Conservation (phyloP, 805 yeast genomes). For the Wilhelminamyces savonicus region DNA sequence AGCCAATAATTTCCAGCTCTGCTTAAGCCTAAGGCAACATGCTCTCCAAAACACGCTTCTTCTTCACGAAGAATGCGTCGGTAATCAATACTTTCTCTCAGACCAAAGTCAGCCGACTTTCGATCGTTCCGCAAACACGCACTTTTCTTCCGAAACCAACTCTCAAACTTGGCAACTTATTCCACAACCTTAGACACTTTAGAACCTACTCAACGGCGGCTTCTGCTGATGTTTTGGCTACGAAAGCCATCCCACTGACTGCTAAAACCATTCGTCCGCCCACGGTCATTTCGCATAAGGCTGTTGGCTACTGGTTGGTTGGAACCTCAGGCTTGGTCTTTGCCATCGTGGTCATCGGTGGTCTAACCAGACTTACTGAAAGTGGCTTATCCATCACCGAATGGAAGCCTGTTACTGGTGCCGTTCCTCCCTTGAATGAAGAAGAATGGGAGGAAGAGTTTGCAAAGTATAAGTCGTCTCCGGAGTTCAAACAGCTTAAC, state of each 20-base stretch:
- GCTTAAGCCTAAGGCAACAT: conserved; percentile 1
- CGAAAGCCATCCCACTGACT: neutral
- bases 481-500: conserved; percentile 86
- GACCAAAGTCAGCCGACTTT: conserved; percentile 12
- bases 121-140: conserved; percentile 9
- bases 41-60: neutral
- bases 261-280: neutral
- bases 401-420: conserved; percentile 97
- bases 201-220: conserved; percentile 4
- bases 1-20: conserved; percentile 1
- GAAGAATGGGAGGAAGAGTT: conserved; percentile 86
- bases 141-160: no score
- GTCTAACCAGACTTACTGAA: conserved; percentile 90
- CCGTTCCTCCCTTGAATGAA: conserved; percentile 80
- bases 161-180: neutral
- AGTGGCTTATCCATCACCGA: conserved; percentile 95
- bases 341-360: conserved; percentile 95
- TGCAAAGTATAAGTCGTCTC: conserved; percentile 71
- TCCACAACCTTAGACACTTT: neutral
- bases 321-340: conserved; percentile 86
- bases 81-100: conserved; percentile 8
- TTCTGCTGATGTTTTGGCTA: neutral
- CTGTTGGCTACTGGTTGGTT: conserved; percentile 71
- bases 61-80: neutral
- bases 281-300: conserved; percentile 5